Percentiles rank a stretch among this genome's conserved stretches.
Conservation (phyloP, 495 filamentous ascomycete genomes). For the Aspergillus nanangensis region DNA sequence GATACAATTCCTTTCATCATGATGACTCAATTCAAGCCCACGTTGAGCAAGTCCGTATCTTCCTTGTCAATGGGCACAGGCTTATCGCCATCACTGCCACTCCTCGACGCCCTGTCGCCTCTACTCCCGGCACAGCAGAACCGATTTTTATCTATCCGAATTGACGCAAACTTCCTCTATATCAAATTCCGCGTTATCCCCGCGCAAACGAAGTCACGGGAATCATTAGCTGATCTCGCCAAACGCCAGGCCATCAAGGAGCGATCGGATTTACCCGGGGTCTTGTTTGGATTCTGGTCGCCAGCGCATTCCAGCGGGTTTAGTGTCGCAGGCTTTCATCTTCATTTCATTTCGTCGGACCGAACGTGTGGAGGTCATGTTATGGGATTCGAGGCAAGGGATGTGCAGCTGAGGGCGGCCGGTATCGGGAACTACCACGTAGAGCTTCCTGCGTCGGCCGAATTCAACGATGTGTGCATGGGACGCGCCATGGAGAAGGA, state of each 20-base stretch:
- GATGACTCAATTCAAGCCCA: neutral
- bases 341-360: neutral
- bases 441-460: neutral
- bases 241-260: neutral
- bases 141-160: neutral
- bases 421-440: neutral
- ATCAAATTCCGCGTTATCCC: neutral
- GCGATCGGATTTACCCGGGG: neutral
- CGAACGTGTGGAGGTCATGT: neutral
- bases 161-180: neutral
- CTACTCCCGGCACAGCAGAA: neutral
- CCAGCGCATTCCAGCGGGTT: no score
- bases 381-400: neutral
- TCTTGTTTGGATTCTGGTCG: neutral
- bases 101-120: neutral
- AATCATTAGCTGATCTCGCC: no score
- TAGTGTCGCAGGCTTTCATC: no score
- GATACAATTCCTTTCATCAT: neutral
- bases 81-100: neutral
- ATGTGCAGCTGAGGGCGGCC: neutral
- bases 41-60: no score
- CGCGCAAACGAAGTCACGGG: neutral
- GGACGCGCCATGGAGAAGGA: neutral
- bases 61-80: no score
- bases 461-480: neutral